These are phyloP conservation scores for Rutstroemia sp. DNA, from an alignment of 2,329 filamentous ascomycete genomes.

Conservation along the genomic window DNA sequence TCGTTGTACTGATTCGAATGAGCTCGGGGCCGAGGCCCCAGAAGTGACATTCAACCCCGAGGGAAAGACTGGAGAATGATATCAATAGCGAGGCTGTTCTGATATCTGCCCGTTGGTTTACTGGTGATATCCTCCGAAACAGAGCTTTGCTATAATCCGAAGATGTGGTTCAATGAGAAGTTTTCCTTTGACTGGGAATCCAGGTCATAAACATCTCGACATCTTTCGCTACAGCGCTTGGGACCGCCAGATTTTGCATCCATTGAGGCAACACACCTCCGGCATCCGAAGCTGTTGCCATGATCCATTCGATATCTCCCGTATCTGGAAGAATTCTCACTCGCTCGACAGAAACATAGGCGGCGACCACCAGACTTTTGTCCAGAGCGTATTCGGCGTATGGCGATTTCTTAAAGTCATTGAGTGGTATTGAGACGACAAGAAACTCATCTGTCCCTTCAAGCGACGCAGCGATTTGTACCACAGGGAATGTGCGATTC, in stretches of 20 bases:
- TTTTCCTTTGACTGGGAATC: conserved; percentile 34
- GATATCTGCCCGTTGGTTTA: too few relatives aligned
- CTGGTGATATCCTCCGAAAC: too few relatives aligned
- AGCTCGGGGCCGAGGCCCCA: too few relatives aligned
- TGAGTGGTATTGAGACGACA: conserved; percentile 49
- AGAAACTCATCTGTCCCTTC: conserved; percentile 40
- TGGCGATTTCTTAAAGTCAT: conserved; percentile 33
- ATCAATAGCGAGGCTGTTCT: too few relatives aligned
- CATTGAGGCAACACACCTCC: conserved; percentile 57
- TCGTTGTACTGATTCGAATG: too few relatives aligned
- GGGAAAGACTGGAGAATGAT: too few relatives aligned
- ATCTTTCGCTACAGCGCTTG: conserved; percentile 60
- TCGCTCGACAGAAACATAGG: conserved; percentile 60
- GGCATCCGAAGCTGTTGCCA: conserved; percentile 70
- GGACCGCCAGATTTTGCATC: conserved; percentile 57
- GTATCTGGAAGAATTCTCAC: conserved; percentile 31
- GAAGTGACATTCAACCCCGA: too few relatives aligned
- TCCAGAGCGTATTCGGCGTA: conserved; percentile 32
- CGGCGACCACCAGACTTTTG: conserved; percentile 45
- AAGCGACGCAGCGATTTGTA: conserved; percentile 50
- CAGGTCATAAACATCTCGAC: conserved; percentile 61
- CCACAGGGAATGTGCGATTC: conserved; percentile 58
- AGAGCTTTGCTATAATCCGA: too few relatives aligned
- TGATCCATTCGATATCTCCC: conserved; percentile 62
- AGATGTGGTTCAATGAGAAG: too few relatives aligned